These are phyloP conservation scores for Chamaenerion angustifolium DNA, from an alignment of 345 rosid genomes.

Conservation along the genomic window DNA sequence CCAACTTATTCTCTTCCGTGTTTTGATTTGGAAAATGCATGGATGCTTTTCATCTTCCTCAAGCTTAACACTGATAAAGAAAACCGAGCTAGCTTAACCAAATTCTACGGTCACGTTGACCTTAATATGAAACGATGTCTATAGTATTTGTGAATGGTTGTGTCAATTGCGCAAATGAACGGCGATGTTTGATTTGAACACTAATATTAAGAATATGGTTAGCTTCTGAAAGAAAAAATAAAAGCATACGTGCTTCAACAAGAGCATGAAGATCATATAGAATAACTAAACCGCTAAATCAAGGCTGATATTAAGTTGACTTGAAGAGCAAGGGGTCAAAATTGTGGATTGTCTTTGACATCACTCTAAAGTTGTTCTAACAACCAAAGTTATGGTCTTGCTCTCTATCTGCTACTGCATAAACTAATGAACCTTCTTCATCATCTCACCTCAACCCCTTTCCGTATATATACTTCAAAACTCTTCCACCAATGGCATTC, in stretches of 20 bases:
- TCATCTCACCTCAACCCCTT: background rate
- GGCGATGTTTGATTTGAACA: too few relatives aligned
- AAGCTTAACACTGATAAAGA: too few relatives aligned
- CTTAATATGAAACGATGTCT: too few relatives aligned
- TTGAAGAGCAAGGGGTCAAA: slow-evolving; percentile 33
- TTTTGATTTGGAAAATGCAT: background rate
- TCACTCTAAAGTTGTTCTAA: slow-evolving; percentile 67
- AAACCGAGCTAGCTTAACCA: too few relatives aligned
- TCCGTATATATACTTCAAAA: slow-evolving; percentile 7
- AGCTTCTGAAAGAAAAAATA: too few relatives aligned
- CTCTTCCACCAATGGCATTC: background rate
- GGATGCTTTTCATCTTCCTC: too few relatives aligned
- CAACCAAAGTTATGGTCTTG: slow-evolving; percentile 20
- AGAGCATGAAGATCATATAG: too few relatives aligned
- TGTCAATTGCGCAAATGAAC: too few relatives aligned
- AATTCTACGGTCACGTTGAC: too few relatives aligned
- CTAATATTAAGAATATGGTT: too few relatives aligned
- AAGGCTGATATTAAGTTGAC: slow-evolving; percentile 6
- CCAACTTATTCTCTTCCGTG: too few relatives aligned
- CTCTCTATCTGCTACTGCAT: background rate
- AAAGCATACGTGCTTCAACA: background rate
- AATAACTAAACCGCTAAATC: background rate
- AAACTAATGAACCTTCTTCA: slow-evolving; percentile 11
- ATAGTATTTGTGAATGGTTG: too few relatives aligned
- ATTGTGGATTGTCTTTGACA: slow-evolving; percentile 56